Evolutionary conservation across 129 eudicot species (phyloP).

Genomic region (Logfia minima): DNA sequence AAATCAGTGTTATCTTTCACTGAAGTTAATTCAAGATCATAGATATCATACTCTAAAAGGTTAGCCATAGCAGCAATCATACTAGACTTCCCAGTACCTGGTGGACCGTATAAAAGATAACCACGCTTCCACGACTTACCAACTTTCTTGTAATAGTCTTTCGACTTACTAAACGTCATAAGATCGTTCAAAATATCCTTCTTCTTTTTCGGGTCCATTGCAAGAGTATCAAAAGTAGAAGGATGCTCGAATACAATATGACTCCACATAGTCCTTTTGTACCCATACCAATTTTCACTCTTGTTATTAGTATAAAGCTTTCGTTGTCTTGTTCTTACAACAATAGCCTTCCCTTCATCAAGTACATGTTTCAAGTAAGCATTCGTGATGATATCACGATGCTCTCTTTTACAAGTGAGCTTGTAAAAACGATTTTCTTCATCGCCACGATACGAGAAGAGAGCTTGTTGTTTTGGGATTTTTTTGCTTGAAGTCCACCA

Average conservation of each 20-base stretch:
- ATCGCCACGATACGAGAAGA: slow-evolving; percentile 31
- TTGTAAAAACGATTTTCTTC: slow-evolving; percentile 42
- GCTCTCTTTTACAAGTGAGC: slow-evolving; percentile 42
- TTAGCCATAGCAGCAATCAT: slow-evolving; percentile 75
- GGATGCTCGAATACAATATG: slow-evolving; percentile 57
- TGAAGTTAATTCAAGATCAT: slow-evolving; percentile 53
- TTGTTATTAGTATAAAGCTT: slow-evolving; percentile 54
- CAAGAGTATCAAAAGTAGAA: slow-evolving; percentile 51
- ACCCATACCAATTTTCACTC: slow-evolving; percentile 24
- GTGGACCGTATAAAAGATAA: slow-evolving; percentile 62
- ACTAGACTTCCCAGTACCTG: slow-evolving; percentile 67
- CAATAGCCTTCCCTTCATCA: slow-evolving; percentile 57
- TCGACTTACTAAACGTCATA: slow-evolving; percentile 34
- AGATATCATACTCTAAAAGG: slow-evolving; percentile 52
- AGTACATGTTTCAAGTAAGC: slow-evolving; percentile 46
- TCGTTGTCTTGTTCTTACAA: slow-evolving; percentile 36
- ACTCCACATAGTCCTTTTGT: slow-evolving; percentile 41
- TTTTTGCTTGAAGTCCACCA: slow-evolving; percentile 45
- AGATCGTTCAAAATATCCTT: slow-evolving; percentile 48
- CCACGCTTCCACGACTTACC: slow-evolving; percentile 73
- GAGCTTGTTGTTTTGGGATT: slow-evolving; percentile 23
- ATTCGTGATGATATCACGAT: slow-evolving; percentile 36
- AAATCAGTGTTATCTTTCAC: slow-evolving; percentile 57
- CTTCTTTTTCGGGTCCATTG: slow-evolving; percentile 54
- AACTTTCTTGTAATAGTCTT: slow-evolving; percentile 54